Percentiles rank a stretch among this genome's conserved stretches.
Conservation (phyloP, 148 eudicot genomes). For the Rhododendron vialii region DNA sequence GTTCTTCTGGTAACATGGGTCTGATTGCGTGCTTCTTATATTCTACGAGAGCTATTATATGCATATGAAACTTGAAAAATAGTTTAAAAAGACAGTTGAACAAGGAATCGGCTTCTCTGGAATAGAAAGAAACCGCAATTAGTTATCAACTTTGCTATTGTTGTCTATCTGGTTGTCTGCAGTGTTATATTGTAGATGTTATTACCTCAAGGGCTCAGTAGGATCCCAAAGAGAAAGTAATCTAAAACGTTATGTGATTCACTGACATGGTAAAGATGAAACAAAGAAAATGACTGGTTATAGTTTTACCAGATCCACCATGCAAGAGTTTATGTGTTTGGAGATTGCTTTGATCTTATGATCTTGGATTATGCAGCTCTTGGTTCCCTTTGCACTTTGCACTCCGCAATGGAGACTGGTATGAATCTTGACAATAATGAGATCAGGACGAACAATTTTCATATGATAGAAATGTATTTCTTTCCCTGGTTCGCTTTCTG, state of each 20-base stretch:
- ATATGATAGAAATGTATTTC: too few species aligned
- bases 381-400: not conserved
- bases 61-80: not conserved
- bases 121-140: not conserved
- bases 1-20: not conserved
- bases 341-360: not conserved
- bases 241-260: not conserved
- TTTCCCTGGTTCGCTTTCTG: not conserved
- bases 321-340: not conserved
- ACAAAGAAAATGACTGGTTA: not conserved
- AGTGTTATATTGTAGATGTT: not conserved
- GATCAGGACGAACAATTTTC: not conserved
- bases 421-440: not conserved
- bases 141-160: not conserved
- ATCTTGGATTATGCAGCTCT: not conserved
- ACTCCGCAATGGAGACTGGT: not conserved
- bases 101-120: not conserved
- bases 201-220: not conserved
- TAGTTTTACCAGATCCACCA: not conserved
- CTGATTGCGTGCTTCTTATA: not conserved
- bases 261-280: not conserved
- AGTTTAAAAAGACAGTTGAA: not conserved
- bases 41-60: not conserved
- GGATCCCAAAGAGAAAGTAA: not conserved
- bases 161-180: not conserved